phyloP scores from a whole-genome alignment of 2,329 filamentous ascomycete genomes.

The Alternaria sp. region DNA sequence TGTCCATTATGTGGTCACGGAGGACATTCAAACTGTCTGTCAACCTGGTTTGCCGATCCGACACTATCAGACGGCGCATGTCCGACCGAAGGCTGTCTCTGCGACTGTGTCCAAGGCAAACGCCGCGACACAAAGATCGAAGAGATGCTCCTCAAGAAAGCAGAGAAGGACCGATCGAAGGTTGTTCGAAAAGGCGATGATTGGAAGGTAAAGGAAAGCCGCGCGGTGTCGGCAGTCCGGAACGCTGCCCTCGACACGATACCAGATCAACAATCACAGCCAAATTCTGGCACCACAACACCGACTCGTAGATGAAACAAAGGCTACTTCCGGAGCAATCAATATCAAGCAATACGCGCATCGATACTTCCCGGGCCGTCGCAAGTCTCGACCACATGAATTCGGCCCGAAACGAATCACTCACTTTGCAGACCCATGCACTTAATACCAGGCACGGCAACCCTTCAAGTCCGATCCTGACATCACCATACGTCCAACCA shows the following conservation, averaged over 20 bases:
- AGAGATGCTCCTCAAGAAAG: constrained; percentile 37
- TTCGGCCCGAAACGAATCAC: not conserved
- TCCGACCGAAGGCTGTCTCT: constrained; percentile 64
- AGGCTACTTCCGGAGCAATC: not conserved
- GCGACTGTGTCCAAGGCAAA: constrained; percentile 63
- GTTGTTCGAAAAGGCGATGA: constrained; percentile 50
- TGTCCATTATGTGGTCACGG: constrained; percentile 68
- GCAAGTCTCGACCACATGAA: not conserved
- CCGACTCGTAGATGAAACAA: constrained; percentile 1
- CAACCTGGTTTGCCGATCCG: constrained; percentile 60
- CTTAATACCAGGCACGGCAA: not conserved
- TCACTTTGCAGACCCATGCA: not conserved
- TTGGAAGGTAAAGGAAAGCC: constrained; percentile 52
- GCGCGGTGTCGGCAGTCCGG: constrained; percentile 50
- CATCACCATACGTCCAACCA: not conserved
- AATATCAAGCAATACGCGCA: not conserved
- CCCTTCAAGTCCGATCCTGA: not conserved
- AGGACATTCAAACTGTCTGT: constrained; percentile 64
- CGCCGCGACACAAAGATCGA: constrained; percentile 42
- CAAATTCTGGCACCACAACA: constrained; percentile 17
- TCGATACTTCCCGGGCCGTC: not conserved
- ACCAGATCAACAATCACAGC: constrained; percentile 14
- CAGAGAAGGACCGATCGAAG: constrained; percentile 43
- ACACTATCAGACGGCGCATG: constrained; percentile 60
- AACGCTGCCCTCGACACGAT: constrained; percentile 35